Conservation (phyloP, 768 basidiomycete genomes). For the Porphyrellus cyaneotinctus region DNA sequence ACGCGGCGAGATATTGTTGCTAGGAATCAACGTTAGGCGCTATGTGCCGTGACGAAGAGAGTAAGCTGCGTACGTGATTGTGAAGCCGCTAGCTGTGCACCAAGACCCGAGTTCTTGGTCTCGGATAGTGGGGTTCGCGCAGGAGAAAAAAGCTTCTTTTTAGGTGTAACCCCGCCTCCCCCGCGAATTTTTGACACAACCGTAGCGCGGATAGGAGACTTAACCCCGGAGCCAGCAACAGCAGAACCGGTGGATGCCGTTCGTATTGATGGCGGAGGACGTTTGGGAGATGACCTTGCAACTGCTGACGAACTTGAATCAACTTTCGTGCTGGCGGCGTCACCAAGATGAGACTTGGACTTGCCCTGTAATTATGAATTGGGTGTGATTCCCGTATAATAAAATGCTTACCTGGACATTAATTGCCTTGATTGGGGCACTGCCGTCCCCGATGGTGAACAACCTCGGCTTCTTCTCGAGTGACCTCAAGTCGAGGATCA, state of each 20-base stretch:
- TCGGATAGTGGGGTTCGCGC: slow-evolving; percentile 24
- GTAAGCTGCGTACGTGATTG: slow-evolving; percentile 20
- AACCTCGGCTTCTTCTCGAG: slow-evolving; percentile 61
- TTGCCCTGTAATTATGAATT: slow-evolving; percentile 12
- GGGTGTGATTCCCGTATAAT: background rate
- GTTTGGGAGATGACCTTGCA: slow-evolving; percentile 9
- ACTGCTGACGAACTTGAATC: slow-evolving; percentile 9
- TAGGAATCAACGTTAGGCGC: slow-evolving; percentile 4
- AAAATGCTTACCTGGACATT: slow-evolving; percentile 49
- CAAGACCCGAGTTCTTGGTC: slow-evolving; percentile 15
- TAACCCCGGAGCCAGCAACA: slow-evolving; percentile 3
- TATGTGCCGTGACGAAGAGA: background rate
- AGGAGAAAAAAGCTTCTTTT: slow-evolving; percentile 22
- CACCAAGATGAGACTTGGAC: slow-evolving; percentile 10
- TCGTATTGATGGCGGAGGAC: slow-evolving; percentile 8
- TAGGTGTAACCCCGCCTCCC: slow-evolving; percentile 20
- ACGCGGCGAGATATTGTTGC: slow-evolving; percentile 10
- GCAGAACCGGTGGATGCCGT: slow-evolving; percentile 1
- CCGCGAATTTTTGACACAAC: slow-evolving; percentile 19
- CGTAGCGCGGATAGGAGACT: slow-evolving; percentile 19
- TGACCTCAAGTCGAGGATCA: slow-evolving; percentile 59
- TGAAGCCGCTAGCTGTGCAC: slow-evolving; percentile 6
- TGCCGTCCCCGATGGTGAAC: slow-evolving; percentile 46
- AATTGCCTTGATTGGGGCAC: slow-evolving; percentile 48
- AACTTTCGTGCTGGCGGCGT: slow-evolving; percentile 3